Base-by-base conservation (phyloP, 768 basidiomycete genomes). In the Leccinum arenicola region DNA sequence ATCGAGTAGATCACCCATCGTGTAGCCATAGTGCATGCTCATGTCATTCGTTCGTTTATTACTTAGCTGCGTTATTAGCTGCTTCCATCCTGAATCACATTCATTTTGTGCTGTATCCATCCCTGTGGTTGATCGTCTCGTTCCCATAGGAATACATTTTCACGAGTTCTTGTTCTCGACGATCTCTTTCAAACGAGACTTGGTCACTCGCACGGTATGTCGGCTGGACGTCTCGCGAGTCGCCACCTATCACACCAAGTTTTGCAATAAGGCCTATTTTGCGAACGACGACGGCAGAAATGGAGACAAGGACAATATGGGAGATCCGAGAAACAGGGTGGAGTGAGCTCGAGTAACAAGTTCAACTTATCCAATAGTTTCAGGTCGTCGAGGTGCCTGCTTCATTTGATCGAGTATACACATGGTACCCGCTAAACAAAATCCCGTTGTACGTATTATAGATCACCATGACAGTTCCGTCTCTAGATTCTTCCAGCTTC, bases 1-100 rank as follows among this genome's bases (percentile, higher is more conserved):
- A 6, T 52, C 12, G 29, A 23, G 38, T 61, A 50, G 25, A 55
- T 3, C 45, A 50, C n/a, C 17, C 11, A 19, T 45, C 19, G 43
- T 62, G 62, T 63, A 63, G 53, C 62, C 7, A 48, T 63, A 64
- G 53, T 54, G 49, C 21, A 51, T 33, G 4, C 11, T 36, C 17
- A 14, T 17, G 6, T 21, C 33, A 7, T 33, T 52, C 52, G 52
- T 52, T 52, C 52, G n/a, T 33, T 51, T 25, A 33, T 4, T 33
- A 33, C n/a, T 31, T n/a, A 25, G 27, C 19, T 45, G 11, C 19
- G 19, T 45, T 21, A 19, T 21, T 50, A 50, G 47, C 12, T 25
- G 14, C 21, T 19, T 48, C 2, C 14, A 10, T 25, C 27, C 14
- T 50, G 9, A 51, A 51, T 51, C 8, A 10, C 49, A 50, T 50